phyloP scores from a whole-genome alignment of 306 rosid species.

The Trifolium subterraneum region DNA sequence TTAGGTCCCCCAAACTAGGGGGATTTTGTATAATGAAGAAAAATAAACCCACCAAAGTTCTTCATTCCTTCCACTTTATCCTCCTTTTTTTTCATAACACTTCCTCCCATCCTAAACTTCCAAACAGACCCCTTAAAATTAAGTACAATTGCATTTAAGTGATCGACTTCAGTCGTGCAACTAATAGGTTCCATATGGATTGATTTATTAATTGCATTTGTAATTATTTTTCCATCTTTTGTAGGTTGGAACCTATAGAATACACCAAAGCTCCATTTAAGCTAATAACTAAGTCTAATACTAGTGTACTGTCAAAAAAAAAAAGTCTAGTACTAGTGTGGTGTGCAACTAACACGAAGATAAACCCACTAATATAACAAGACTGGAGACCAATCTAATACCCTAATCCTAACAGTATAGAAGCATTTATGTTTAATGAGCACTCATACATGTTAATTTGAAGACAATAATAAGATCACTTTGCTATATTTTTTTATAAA shows the following conservation, averaged over 20 bases:
- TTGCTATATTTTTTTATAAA: constrained; percentile 1
- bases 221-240: not conserved
- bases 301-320: too few relatives aligned
- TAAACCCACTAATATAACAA: not conserved
- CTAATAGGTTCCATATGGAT: not conserved
- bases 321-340: constrained; percentile 6
- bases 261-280: not conserved
- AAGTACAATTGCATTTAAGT: not conserved
- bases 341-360: not conserved
- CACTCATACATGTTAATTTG: not conserved
- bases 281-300: constrained; percentile 8
- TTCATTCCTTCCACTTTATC: too few relatives aligned
- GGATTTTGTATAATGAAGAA: too few relatives aligned
- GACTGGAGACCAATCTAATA: constrained; percentile 18
- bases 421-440: not conserved
- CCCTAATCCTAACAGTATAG: not conserved
- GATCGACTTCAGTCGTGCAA: not conserved
- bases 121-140: not conserved
- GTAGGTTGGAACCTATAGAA: not conserved
- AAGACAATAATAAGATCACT: constrained; percentile 2
- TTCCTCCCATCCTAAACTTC: too few relatives aligned
- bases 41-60: too few relatives aligned
- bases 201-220: not conserved
- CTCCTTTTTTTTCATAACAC: too few relatives aligned
- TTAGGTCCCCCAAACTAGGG: too few relatives aligned